Evolutionary conservation across 176 grass and related monocot genomes (phyloP).

Genomic region (Rhipidocladum racemiflorum): DNA sequence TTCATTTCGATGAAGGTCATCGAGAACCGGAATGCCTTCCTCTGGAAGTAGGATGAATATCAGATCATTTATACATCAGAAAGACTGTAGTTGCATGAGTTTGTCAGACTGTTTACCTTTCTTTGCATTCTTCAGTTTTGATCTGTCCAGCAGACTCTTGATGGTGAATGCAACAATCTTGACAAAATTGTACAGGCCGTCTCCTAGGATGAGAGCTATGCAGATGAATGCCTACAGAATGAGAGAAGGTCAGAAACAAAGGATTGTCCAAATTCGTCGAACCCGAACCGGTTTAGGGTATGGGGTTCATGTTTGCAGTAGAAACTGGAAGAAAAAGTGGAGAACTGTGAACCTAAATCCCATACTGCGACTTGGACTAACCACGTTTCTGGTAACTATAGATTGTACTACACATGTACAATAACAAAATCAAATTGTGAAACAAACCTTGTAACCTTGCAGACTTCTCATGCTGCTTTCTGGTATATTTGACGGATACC

Average conservation of each 20-base stretch:
- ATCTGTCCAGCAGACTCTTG: constrained; percentile 53
- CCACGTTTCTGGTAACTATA: too few species aligned
- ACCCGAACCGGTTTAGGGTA: too few species aligned
- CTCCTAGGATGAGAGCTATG: constrained; percentile 88
- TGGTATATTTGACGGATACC: constrained; percentile 72
- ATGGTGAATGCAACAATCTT: constrained; percentile 63
- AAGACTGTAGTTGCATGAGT: background rate
- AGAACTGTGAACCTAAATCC: too few species aligned
- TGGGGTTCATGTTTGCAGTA: too few species aligned
- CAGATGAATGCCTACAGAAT: constrained; percentile 83
- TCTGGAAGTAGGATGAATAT: constrained; percentile 46
- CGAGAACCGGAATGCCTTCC: constrained; percentile 43
- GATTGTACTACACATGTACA: background rate
- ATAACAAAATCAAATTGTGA: background rate
- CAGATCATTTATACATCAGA: constrained; percentile 13
- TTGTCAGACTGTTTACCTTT: constrained; percentile 57
- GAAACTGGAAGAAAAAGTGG: too few species aligned
- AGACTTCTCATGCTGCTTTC: constrained; percentile 92
- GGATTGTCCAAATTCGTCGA: too few species aligned
- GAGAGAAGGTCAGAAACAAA: constrained; percentile 22
- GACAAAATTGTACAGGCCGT: constrained; percentile 91
- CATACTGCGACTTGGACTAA: too few species aligned
- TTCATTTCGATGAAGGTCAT: constrained; percentile 66
- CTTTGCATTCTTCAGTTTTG: constrained; percentile 53
- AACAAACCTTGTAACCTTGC: constrained; percentile 92